Evolutionary conservation across 257 asterid genomes (phyloP), one percentile per base, ranked within the genome.

Genomic region (Rehmannia glutinosa): DNA sequence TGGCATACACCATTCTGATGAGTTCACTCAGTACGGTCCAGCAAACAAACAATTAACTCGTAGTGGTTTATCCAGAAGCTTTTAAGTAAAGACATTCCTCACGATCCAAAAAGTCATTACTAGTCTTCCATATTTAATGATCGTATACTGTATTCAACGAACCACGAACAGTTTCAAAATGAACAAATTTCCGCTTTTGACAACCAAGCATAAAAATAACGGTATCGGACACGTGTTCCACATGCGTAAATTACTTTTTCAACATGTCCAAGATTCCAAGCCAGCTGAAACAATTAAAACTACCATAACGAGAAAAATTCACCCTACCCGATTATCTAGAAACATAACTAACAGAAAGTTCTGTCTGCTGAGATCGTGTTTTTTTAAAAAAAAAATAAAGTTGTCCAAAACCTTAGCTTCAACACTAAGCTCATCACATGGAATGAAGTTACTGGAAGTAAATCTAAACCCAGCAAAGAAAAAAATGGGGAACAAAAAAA

Each of bases 241-340:
- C 64, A 17, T 50, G 50, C 17, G 33, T 33, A 42, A 53, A 28
- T 54, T 20, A 62, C 59, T 47, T 39, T 43, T 57, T 17, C 10
- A 45, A 9, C 52, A 67, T 61, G 16, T 17, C 56, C 68, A 50
- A 50, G 62, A 60, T 50, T 59, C 74, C 28, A 33, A 42, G 43
- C 70, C 13, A 21, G 60, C 54, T 0, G 20, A 58, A 57, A 33
- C 23, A 65, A 58, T 59, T 36, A 27, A 35, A 39, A 59, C 41
- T 27, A 6, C 20, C 7, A 3, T 35, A n/a, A 1, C 24, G 11
- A 20, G 51, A 17, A 2, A 24, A 42, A 30, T 39, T 33, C 27
- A 6, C 25, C 17, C 27, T 47, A 8, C 4, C 49, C 33, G 1
- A 46, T 15, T 1, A 9, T 7, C 16, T 11, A 9, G 23, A n/a